Evolutionary conservation across 768 basidiomycete genomes (phyloP), one percentile per base, ranked within the genome.

Genomic region (Rhodocollybia butyracea): DNA sequence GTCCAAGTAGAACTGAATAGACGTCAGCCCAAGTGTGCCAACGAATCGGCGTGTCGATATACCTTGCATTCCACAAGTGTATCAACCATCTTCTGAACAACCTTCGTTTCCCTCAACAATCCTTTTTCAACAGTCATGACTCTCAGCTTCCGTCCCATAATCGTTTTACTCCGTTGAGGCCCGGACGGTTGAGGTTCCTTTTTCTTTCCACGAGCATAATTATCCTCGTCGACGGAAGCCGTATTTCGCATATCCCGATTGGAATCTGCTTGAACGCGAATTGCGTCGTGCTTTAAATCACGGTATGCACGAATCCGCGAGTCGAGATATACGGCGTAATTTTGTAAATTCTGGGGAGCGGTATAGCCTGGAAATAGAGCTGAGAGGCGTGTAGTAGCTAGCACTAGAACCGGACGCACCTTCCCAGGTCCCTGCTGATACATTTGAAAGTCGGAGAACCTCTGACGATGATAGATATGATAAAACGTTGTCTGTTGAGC

Each of bases 41-140:
- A n/a, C 51, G 27, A 55, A 8, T 51, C 31, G 47, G 50, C 39
- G 27, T 34, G 43, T 29, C n/a, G 19, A 76, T 91, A 63, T 66
- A 95, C 94, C 68, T 89, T 81, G 68, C 94, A 94, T 67, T 92
- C 90, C 30, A 94, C 81, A 60, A 98, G 73, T 1, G 88, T 68
- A 67, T 96, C 93, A 63, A 98, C 86, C 84, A 94, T 88, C 62
- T 77, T 79, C 71, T 98, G 95, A 1, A 98, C 93, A 26, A 84
- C 82, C 70, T 86, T 90, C 2, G 94, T 96, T 72, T 99, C 97
- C 57, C 94, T 80, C 46, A 99, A 70, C 41, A 98, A 70, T 3
- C 97, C 97, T 68, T 98, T 98, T 70, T 99, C 97, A 22, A 98
- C 96, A 0, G 91, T 88, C 84, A 99, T 88, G 27, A 86, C 79